A percentile compares a stretch with the other conserved stretches of the same genome.
These are phyloP conservation scores for Pleurotus tuber-regium DNA, from an alignment of 768 basidiomycete genomes.

Conservation along the genomic window DNA sequence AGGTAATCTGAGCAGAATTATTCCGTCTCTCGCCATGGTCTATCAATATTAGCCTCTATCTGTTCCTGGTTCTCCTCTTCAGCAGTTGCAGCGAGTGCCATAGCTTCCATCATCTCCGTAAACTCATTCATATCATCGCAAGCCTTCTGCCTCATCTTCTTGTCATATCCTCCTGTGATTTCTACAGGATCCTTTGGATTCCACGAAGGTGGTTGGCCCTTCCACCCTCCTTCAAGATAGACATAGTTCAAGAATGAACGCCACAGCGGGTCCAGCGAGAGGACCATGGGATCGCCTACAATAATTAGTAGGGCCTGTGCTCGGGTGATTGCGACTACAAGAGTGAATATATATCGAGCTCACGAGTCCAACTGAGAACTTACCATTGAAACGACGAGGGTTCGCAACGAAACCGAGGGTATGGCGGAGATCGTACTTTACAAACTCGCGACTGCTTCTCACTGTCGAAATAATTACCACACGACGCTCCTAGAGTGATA, in stretches of 20 bases:
- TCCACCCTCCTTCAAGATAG: conserved; percentile 49
- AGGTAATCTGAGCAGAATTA: conserved; percentile 16
- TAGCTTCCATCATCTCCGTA: conserved; percentile 29
- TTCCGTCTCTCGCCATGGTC: conserved; percentile 40
- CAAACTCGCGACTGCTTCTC: conserved; percentile 45
- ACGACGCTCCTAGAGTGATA: conserved; percentile 42
- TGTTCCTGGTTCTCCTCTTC: conserved; percentile 18
- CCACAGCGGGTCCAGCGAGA: conserved; percentile 61
- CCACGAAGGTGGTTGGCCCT: conserved; percentile 36
- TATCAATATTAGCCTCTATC: conserved; percentile 34
- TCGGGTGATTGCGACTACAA: conserved; percentile 68
- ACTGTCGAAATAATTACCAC: conserved; percentile 60
- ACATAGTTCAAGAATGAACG: conserved; percentile 58
- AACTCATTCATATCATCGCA: conserved; percentile 41
- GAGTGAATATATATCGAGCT: no score
- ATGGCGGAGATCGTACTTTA: conserved; percentile 46
- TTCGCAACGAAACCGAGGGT: conserved; percentile 57
- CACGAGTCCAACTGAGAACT: conserved; percentile 14
- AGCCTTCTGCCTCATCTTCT: conserved; percentile 25
- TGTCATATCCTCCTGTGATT: conserved; percentile 32
- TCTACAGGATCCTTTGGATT: conserved; percentile 29
- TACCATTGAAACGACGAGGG: conserved; percentile 55
- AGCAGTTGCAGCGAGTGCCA: conserved; percentile 25
- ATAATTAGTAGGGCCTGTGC: conserved; percentile 63
- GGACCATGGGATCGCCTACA: conserved; percentile 56